Conservation (phyloP, 1,284 basidiomycete species). For the Pisolithus thermaeus region DNA sequence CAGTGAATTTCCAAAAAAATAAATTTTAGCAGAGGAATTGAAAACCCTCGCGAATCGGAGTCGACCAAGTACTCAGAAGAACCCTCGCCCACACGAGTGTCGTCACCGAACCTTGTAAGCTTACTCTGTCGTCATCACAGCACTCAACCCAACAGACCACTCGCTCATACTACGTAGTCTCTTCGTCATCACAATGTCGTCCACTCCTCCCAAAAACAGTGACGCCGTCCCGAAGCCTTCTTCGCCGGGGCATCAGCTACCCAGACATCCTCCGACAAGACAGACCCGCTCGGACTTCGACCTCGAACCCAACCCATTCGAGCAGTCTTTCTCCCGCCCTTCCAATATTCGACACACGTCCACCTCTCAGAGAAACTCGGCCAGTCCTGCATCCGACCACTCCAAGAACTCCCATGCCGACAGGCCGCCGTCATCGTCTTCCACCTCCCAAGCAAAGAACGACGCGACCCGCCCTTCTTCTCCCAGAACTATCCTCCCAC, state of each 20-base stretch:
- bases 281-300: conserved; percentile 64
- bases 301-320: conserved; percentile 94
- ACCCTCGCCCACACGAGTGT: conserved; percentile 14
- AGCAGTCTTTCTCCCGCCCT: conserved; percentile 78
- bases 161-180: conserved; percentile 1
- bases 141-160: not conserved
- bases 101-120: conserved; percentile 10
- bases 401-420: conserved; percentile 33
- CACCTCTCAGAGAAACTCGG: conserved; percentile 34
- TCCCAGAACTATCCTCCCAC: conserved; percentile 71
- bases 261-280: conserved; percentile 19
- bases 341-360: conserved; percentile 44
- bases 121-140: conserved; percentile 8
- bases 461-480: conserved; percentile 28
- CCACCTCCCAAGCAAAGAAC: conserved; percentile 30
- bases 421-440: conserved; percentile 32
- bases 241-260: conserved; percentile 10
- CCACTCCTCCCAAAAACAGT: conserved; percentile 22
- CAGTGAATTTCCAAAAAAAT: conserved; percentile 5
- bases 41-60: not conserved
- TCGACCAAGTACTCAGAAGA: not conserved
- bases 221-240: conserved; percentile 16
- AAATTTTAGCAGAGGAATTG: not conserved
- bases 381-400: conserved; percentile 35
- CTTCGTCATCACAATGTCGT: conserved; percentile 26